Evolutionary conservation across 2,329 filamentous ascomycete genomes (phyloP), one percentile per base, ranked within the genome.

Genomic region (Rugonectria rugulosa): DNA sequence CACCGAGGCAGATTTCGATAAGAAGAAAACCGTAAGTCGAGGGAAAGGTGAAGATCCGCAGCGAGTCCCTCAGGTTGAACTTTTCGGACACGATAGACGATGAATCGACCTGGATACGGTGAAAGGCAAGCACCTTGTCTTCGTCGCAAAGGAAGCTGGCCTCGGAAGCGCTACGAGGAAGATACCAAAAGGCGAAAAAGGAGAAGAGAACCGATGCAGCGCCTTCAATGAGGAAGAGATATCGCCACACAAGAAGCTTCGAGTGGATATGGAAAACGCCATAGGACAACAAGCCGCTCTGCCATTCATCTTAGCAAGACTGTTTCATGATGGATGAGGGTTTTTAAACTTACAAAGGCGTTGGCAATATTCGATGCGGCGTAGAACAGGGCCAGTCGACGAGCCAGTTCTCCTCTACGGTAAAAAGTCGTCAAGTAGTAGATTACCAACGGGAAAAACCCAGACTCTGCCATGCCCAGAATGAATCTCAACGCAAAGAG

Each of bases 351-450:
- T n/a, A n/a, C n/a, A 64, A 90, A 89, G 1, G 87, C 87, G 2
- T 86, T 86, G 1, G 84, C 86, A 4, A 89, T 78, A 11, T 89
- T 74, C 2, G 84, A 83, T 0, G 86, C 88, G 1, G 84, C 84
- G 37, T 79, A 73, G 17, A 73, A 77, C 4, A 87, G 74, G 4
- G 84, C 82, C 23, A 85, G 86, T 14, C 85, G 76, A 19, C 86
- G 75, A 5, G 80, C 83, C 1, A 88, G 73, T 65, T 88, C 87
- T 58, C 82, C 82, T n/a, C 85, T 77, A 1, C 84, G 88, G 63
- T 90, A 89, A 50, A 81, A 81, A 0, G 79, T 63, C 0, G 79
- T 60, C 20, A 65, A 53, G 41, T 66, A 82, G 53, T 79, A 80
- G 0, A 81, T 76, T 1, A 76, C 74, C 0, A 78, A 76, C 0